Conservation (phyloP, 768 basidiomycete genomes). For the Gymnopilus junonius region DNA sequence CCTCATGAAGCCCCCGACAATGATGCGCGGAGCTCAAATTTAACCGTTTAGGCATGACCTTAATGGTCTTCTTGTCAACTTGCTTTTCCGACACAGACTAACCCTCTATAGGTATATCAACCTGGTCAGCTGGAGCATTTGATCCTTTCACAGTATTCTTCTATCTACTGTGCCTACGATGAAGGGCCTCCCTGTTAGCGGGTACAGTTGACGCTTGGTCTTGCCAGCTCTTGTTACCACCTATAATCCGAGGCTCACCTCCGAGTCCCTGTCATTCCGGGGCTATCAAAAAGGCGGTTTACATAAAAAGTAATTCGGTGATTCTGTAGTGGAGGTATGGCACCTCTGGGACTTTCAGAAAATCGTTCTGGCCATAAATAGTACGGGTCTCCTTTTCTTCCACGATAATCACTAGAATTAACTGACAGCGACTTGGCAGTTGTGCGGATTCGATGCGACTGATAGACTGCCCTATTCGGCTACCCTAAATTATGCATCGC, state of each 20-base stretch:
- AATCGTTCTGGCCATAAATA: neutral
- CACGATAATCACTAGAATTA: constrained; percentile 4
- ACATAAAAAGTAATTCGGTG: constrained; percentile 12
- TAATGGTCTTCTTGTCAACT: no score
- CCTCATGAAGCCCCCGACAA: no score
- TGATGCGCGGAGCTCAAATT: neutral
- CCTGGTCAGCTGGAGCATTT: no score
- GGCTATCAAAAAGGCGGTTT: constrained; percentile 15
- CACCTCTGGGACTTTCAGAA: neutral
- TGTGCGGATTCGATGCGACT: neutral
- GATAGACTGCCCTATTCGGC: constrained; percentile 1
- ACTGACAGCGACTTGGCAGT: neutral
- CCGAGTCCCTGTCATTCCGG: constrained; percentile 8
- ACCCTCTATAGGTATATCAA: no score
- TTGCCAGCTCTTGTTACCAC: neutral
- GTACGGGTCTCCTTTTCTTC: neutral
- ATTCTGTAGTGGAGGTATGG: neutral
- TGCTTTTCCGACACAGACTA: no score
- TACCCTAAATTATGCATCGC: neutral
- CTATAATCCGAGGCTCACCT: neutral
- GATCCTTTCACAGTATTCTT: no score
- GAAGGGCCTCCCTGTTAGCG: neutral
- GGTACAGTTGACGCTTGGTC: neutral
- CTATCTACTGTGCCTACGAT: no score
- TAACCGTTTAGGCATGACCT: neutral